phyloP scores from a whole-genome alignment of 345 rosid species.

The Hibiscus tridactylites region DNA sequence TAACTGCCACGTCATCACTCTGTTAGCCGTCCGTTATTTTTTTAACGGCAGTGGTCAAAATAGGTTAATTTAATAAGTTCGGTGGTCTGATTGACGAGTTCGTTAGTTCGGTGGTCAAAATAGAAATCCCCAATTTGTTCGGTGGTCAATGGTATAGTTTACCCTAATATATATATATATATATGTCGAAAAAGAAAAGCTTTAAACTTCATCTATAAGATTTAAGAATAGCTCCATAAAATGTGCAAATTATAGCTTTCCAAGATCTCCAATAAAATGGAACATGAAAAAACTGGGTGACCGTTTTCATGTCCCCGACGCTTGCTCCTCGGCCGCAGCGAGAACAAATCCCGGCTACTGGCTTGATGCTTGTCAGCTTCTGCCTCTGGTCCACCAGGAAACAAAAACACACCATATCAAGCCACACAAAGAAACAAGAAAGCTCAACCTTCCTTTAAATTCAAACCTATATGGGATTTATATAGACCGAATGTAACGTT shows the following conservation, averaged over 20 bases:
- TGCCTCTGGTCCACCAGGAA: constrained; percentile 65
- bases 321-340: constrained; percentile 55
- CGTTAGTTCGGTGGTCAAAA: no score
- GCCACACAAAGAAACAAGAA: neutral
- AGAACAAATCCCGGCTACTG: constrained; percentile 63
- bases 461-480: neutral
- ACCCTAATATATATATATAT: no score
- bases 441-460: neutral
- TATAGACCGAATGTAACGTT: neutral
- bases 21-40: no score
- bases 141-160: no score
- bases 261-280: constrained; percentile 60
- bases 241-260: constrained; percentile 64
- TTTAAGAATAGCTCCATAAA: constrained; percentile 62
- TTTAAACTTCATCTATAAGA: constrained; percentile 37
- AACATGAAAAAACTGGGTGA: constrained; percentile 52
- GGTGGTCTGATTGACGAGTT: no score
- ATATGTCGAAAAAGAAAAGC: neutral
- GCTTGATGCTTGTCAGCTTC: constrained; percentile 44
- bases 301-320: constrained; percentile 59
- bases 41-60: no score
- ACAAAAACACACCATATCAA: constrained; percentile 54
- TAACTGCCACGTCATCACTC: no score
- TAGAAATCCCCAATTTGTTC: no score
- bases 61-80: no score